Evolutionary conservation across 495 filamentous ascomycete species (phyloP).

Genomic region (Penicillium psychrofluorescens): DNA sequence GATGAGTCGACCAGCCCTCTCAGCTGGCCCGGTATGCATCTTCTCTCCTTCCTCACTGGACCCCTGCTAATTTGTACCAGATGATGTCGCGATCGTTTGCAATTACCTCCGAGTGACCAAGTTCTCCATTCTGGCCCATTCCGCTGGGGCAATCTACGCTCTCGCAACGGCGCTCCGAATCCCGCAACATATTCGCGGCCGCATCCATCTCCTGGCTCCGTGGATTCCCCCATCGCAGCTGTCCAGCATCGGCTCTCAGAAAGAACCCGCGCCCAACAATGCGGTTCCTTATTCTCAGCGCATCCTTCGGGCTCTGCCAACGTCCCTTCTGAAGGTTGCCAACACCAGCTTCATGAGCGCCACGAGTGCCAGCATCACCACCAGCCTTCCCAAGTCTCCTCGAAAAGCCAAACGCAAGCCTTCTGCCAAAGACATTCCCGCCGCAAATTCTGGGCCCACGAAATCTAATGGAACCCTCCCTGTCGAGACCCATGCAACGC

Average conservation of each 20-base stretch:
- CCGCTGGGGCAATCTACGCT: conserved; percentile 94
- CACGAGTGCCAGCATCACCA: conserved; percentile 82
- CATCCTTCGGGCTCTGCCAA: conserved; percentile 84
- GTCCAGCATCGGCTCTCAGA: conserved; percentile 69
- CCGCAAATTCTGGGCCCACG: conserved; percentile 8
- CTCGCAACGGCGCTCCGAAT: conserved; percentile 93
- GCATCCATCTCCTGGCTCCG: conserved; percentile 89
- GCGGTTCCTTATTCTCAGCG: conserved; percentile 87
- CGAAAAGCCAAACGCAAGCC: conserved; percentile 57
- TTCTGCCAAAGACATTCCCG: conserved; percentile 32
- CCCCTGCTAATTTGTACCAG: conserved; percentile 34
- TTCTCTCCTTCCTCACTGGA: background rate
- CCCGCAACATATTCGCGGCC: conserved; percentile 90
- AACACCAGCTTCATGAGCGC: conserved; percentile 93
- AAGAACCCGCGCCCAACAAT: conserved; percentile 66
- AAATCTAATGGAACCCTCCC: conserved; percentile 16
- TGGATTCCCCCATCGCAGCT: conserved; percentile 99
- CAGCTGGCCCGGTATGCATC: conserved; percentile 78
- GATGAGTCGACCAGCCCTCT: conserved; percentile 79
- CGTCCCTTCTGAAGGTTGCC: conserved; percentile 84
- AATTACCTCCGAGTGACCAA: conserved; percentile 88
- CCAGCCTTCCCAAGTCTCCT: conserved; percentile 68
- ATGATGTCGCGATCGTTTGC: conserved; percentile 94
- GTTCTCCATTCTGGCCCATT: conserved; percentile 97
- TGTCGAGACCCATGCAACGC: conserved; percentile 48